A percentile compares a stretch with the other conserved stretches of the same genome.
phyloP scores from a whole-genome alignment of 164 flowering plant species.

The Tetrastigma voinierianum region DNA sequence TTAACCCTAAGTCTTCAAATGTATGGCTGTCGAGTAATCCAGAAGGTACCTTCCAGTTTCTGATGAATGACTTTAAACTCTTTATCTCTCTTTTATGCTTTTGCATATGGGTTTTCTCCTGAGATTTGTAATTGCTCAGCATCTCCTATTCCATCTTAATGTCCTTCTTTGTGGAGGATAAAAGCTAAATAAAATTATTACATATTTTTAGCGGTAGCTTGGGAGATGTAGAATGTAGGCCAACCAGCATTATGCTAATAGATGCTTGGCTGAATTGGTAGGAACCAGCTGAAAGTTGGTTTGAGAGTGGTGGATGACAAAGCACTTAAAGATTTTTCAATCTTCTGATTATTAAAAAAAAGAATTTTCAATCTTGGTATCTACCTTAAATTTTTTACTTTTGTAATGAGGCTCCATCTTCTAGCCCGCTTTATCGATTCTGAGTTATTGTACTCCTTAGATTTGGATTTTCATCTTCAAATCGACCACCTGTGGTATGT shows the following conservation, averaged over 20 bases:
- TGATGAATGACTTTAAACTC: background rate
- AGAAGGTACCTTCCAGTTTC: constrained; percentile 47
- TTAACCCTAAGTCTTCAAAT: constrained; percentile 81
- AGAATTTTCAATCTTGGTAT: no score
- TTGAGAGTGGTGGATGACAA: background rate
- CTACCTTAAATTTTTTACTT: no score
- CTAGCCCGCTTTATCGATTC: no score
- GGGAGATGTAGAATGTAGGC: background rate
- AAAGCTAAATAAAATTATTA: background rate
- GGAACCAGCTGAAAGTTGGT: background rate
- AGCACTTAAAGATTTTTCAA: background rate
- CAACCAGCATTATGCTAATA: background rate
- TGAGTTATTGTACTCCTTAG: no score
- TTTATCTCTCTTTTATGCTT: background rate
- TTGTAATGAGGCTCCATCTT: no score
- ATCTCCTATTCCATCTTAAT: background rate
- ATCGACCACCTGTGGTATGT: no score
- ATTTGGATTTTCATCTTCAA: background rate
- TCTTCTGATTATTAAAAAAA: no score
- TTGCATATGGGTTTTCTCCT: background rate
- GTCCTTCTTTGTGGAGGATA: background rate
- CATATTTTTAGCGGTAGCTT: background rate
- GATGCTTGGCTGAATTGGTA: background rate
- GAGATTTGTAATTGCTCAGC: background rate
- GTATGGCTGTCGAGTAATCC: constrained; percentile 94